Evolutionary conservation across 2,329 filamentous ascomycete species (phyloP).

Genomic region (Aaosphaeria pasadenensis): DNA sequence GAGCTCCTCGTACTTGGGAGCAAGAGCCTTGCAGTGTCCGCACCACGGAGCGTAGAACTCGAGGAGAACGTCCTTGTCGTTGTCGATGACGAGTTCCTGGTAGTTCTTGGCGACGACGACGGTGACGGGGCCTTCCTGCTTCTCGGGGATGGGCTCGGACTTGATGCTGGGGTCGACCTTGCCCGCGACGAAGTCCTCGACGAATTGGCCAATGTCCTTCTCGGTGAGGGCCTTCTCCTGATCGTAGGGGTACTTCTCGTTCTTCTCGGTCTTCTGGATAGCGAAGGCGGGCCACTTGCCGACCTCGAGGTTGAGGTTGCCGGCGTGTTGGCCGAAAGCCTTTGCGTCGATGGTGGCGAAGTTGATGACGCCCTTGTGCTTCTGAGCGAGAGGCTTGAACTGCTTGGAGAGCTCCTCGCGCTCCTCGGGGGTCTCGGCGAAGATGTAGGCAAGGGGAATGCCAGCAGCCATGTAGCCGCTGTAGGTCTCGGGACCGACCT

Average conservation of each 20-base stretch:
- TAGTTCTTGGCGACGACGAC: constrained; percentile 93
- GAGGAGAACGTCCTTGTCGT: constrained; percentile 93
- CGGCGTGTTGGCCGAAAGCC: constrained; percentile 88
- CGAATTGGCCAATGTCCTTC: constrained; percentile 74
- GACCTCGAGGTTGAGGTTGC: constrained; percentile 94
- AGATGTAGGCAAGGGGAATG: constrained; percentile 95
- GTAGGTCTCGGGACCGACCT: constrained; percentile 97
- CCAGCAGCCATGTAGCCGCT: constrained; percentile 88
- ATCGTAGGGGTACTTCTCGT: constrained; percentile 95
- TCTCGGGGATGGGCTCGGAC: constrained; percentile 94
- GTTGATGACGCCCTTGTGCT: constrained; percentile 93
- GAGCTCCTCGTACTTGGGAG: constrained; percentile 66
- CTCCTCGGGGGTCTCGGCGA: constrained; percentile 88
- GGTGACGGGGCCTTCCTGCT: constrained; percentile 82
- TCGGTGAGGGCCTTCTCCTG: constrained; percentile 75
- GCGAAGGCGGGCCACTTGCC: constrained; percentile 97
- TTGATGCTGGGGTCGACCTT: constrained; percentile 97
- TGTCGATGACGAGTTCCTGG: constrained; percentile 84
- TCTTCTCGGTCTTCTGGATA: constrained; percentile 93
- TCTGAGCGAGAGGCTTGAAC: constrained; percentile 83
- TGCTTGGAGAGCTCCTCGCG: constrained; percentile 72
- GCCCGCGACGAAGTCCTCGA: constrained; percentile 79
- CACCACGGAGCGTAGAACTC: constrained; percentile 96
- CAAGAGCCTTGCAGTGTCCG: constrained; percentile 67
- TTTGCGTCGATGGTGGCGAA: constrained; percentile 97